A percentile compares a stretch with the other conserved stretches of the same genome.
phyloP scores from a whole-genome alignment of 805 yeast species.

The Wickerhamomyces canadensis region DNA sequence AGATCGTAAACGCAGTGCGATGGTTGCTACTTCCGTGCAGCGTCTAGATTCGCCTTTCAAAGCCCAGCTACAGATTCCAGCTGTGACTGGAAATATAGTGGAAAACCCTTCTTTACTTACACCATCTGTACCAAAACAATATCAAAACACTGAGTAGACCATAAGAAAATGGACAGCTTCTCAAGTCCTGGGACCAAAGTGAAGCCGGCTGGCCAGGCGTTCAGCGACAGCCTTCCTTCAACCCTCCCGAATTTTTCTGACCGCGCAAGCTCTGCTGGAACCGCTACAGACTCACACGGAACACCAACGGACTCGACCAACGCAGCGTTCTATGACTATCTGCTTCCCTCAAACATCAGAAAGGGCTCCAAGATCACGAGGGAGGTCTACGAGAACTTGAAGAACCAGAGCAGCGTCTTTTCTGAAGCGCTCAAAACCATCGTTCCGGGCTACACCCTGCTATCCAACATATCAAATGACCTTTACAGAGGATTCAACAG shows the following conservation, averaged over 20 bases:
- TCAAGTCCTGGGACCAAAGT: too few species aligned
- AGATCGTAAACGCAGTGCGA: not conserved
- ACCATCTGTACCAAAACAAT: too few species aligned
- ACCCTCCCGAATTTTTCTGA: too few species aligned
- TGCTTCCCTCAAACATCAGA: conserved; percentile 5
- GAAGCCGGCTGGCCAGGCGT: too few species aligned
- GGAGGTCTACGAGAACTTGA: conserved; percentile 13
- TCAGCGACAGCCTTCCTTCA: too few species aligned
- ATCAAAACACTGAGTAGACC: too few species aligned
- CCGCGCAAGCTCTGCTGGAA: too few species aligned
- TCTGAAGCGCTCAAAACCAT: conserved; percentile 6
- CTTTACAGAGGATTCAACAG: conserved; percentile 16
- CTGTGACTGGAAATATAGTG: too few species aligned
- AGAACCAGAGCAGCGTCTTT: conserved; percentile 4
- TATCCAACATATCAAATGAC: conserved; percentile 17
- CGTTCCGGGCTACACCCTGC: conserved; percentile 14
- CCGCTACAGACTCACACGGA: conserved; percentile 4
- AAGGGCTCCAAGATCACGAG: conserved; percentile 6
- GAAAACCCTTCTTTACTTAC: too few species aligned
- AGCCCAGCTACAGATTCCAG: too few species aligned
- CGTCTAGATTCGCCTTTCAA: too few species aligned
- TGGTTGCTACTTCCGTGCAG: not conserved
- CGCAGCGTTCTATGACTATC: conserved; percentile 12
- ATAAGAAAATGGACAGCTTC: too few species aligned
- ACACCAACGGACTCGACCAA: conserved; percentile 3